These are phyloP conservation scores for Sphaerosporella brunnea DNA, from an alignment of 495 filamentous ascomycete species.

Conservation along the genomic window DNA sequence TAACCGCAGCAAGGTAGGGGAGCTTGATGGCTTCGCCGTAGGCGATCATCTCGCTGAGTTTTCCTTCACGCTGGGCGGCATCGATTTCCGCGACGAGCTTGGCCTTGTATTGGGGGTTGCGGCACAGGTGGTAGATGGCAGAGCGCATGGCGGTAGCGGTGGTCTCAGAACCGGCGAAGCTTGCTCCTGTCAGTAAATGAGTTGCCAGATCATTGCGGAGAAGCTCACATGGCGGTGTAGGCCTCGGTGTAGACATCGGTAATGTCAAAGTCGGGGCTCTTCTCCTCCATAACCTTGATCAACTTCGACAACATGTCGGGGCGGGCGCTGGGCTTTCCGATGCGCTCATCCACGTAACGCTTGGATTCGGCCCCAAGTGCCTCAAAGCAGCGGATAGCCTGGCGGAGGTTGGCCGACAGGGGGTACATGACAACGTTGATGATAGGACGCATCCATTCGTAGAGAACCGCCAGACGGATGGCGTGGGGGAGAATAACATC, in stretches of 20 bases:
- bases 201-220: too few relatives aligned
- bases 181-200: not conserved
- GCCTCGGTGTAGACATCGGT: slow-evolving; percentile 6
- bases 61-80: not conserved
- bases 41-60: not conserved
- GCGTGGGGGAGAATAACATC: slow-evolving; percentile 19
- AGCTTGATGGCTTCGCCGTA: slow-evolving; percentile 18
- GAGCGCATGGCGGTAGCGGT: slow-evolving; percentile 34
- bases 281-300: not conserved
- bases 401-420: not conserved
- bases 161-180: slow-evolving; percentile 33
- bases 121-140: slow-evolving; percentile 36
- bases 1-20: slow-evolving; percentile 46
- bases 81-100: slow-evolving; percentile 32
- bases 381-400: not conserved
- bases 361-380: not conserved
- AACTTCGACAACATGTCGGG: slow-evolving; percentile 3
- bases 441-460: slow-evolving; percentile 4
- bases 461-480: slow-evolving; percentile 3
- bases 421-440: not conserved
- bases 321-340: not conserved
- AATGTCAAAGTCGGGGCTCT: slow-evolving; percentile 2
- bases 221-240: not conserved
- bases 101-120: slow-evolving; percentile 29
- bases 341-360: slow-evolving; percentile 3